Evolutionary conservation across 768 basidiomycete species (phyloP).

Genomic region (Kwoniella dejecticola): DNA sequence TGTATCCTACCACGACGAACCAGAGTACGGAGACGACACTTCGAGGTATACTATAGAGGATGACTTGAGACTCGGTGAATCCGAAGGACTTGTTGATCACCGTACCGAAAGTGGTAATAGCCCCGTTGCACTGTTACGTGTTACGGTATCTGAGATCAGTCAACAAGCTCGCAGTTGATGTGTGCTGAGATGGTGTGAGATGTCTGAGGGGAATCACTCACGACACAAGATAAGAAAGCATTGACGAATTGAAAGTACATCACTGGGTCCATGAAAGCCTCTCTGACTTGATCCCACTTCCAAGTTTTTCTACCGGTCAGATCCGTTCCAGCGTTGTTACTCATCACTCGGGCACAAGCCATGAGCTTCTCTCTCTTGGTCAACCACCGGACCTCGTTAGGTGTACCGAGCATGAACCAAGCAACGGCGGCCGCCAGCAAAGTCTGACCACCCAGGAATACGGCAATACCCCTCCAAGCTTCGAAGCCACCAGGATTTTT

Average conservation of each 20-base stretch:
- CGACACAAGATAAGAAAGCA: slow-evolving; percentile 15
- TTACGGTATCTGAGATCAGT: not conserved
- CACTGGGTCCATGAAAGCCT: slow-evolving; percentile 36
- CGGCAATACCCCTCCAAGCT: slow-evolving; percentile 17
- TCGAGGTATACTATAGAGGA: slow-evolving; percentile 24
- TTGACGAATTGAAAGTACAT: slow-evolving; percentile 22
- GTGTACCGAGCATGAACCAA: slow-evolving; percentile 25
- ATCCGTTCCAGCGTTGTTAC: slow-evolving; percentile 39
- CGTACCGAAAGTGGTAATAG: slow-evolving; percentile 17
- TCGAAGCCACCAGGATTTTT: slow-evolving; percentile 24
- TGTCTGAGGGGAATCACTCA: not conserved
- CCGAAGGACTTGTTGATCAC: slow-evolving; percentile 16
- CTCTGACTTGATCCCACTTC: slow-evolving; percentile 37
- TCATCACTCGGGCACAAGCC: slow-evolving; percentile 36
- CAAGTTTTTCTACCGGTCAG: slow-evolving; percentile 20
- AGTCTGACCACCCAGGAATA: slow-evolving; percentile 10
- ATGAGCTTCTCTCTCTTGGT: slow-evolving; percentile 20
- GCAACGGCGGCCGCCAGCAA: not conserved
- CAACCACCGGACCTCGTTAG: slow-evolving; percentile 19
- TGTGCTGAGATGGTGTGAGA: too few relatives aligned
- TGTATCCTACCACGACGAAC: slow-evolving; percentile 11
- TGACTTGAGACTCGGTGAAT: slow-evolving; percentile 24
- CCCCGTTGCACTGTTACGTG: slow-evolving; percentile 1
- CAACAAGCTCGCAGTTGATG: too few relatives aligned
- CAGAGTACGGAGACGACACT: slow-evolving; percentile 16